Evolutionary conservation across 2,329 filamentous ascomycete genomes (phyloP), one percentile per base, ranked within the genome.

Genomic region (Alternaria panax): DNA sequence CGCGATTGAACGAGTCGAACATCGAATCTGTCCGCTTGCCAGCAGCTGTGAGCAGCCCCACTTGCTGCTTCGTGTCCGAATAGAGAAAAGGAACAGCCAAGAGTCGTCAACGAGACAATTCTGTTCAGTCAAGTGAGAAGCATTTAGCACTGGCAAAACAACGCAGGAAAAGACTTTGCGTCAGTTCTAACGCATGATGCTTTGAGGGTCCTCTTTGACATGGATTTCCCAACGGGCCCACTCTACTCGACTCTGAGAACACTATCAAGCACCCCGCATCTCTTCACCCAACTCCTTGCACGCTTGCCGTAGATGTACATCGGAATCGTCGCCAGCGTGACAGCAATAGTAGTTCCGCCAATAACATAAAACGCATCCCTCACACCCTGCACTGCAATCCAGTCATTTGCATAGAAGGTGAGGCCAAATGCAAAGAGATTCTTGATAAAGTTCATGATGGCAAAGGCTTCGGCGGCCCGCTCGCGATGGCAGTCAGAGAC

Each of bases 221-320:
- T 4, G 2, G 3, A 47, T 12, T 34, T 22, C 45, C 24, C 3
- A 3, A 2, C 3, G 7, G 12, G 5, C n/a, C n/a, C n/a, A n/a
- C 20, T 22, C 28, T 51, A 51, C 7, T 34, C 24, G 24, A 22
- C 20, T 27, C 65, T 68, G 20, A 67, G 42, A 11, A 69, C 66
- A 14, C 63, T 58, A 41, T 70, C 68, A 18, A 70, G 30, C 4
- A 70, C 60, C 2, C 62, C 43, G 12, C 51, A 32, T 20, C 52
- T 77, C 66, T 51, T 73, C 62, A 62, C 83, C 82, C 68, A 72
- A 46, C 66, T 71, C 32, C 69, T 57, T 7, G 67, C 68, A 32
- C 54, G 63, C 54, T 71, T 71, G 11, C 69, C 69, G 22, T 48
- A 71, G n/a, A 71, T 65, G 36, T 71, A 71, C 69, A 71, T 71